Base-by-base conservation (phyloP, 2,329 filamentous ascomycete genomes). In the Madurella mycetomatis region DNA sequence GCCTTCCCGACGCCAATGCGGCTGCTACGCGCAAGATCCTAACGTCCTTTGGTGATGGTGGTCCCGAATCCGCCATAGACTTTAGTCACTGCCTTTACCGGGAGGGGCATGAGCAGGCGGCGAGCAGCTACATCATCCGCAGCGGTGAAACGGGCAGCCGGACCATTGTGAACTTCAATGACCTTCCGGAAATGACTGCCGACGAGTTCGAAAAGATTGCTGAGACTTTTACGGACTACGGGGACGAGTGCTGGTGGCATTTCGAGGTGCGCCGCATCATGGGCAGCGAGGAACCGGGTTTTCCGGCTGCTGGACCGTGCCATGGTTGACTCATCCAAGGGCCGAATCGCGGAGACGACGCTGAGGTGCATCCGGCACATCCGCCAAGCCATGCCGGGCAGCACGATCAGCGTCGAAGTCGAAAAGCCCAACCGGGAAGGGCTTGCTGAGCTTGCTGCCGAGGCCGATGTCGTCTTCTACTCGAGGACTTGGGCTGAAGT, bases 401-500 rank as follows among this genome's bases (percentile, higher is more conserved):
- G 75, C 45, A 75, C 64, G 45, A 72, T 90, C 65, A 90, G 86
- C 66, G 82, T 90, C 51, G 87, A 90, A 68, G 72, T 87, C 41
- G 87, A 90, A 71, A 90, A 88, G 66, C 86, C 86, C 2, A 76
- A 75, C 12, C 78, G 87, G 11, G 67, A 70, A 30, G 84, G 83
- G 2, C 73, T 90, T 52, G 70, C 74, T 47, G 73, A 80, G 30
- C 75, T 89, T 46, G 84, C 84, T 25, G 73, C 73, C 39, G 74
- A 79, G 61, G 86, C 85, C 19, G 83, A 90, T 64, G 78, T 88
- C 16, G 81, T 90, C n/a, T 88, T 90, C 67, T 90, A 86, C 70
- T 88, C 86, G 12, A 81, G 78, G 62, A 76, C 75, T 48, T 90
- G 87, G 86, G 86, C 86, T 55, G 78, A 85, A 73, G 85, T 86